Base-by-base conservation (phyloP, 75 land plant species). In the Selaginella tamariscina region DNA sequence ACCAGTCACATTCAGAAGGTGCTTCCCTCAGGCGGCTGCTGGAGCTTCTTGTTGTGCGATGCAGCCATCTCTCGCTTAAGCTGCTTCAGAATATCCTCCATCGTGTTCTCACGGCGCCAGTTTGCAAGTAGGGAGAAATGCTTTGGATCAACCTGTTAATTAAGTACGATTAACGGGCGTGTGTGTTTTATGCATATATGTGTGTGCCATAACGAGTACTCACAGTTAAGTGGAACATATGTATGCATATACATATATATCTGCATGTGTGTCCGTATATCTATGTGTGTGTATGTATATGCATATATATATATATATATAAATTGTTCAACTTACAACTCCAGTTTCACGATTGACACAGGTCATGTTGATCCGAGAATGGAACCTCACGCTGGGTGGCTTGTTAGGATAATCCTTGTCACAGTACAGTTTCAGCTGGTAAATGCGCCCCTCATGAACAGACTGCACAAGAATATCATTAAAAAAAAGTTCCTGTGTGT, bases 381-480 rank as follows among this genome's bases (percentile, higher is more conserved):
- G 85, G 56, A 88, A 88, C 55, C 79, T 69, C 5, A 88, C 91
- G 65, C 71, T 71, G 23, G 91, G 91, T 11, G 91, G 86, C 24
- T 74, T 83, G 33, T 85, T 84, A 24, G 91, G 91, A 70, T 88
- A 88, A 69, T 88, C 89, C 31, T 81, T 83, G 59, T 80, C 91
- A 72, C 91, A 88, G 66, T 82, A 85, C 39, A 88, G 68, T 66
- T 87, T 87, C 68, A 87, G 65, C 32, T 86, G 88, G 65, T 87
- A 85, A 69, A 87, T 87, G 31, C 88, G 83, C 29, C 91, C 91
- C 64, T 88, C 91, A 68, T 88, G 91, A 8, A 85, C 91, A 56
- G 88, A 77, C 91, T 88, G 82, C 24, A 72, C 32, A 22, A 60
- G 9, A 64, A 71, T 29, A 18, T 69, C 13, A 29, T 15, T 1